Evolutionary conservation across 371 early-diverging fungal genomes (phyloP), one percentile per base, ranked within the genome.

Genomic region (Saksenaea vasiformis): DNA sequence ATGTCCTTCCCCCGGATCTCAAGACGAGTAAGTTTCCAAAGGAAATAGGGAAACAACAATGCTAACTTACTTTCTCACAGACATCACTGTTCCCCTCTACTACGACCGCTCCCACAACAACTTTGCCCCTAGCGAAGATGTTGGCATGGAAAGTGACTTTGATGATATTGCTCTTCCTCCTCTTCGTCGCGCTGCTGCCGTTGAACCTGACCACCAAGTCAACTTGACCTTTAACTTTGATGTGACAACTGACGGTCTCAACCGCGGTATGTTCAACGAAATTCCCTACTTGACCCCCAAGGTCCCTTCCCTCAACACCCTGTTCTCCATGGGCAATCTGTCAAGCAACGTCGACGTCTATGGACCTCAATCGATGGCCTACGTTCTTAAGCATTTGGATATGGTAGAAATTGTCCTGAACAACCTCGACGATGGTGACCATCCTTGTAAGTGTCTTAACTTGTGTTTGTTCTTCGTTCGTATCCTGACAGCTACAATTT

Each of bases 221-320:
- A 67, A 72, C 15, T 62, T 90, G 67, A 79, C 77, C 15, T 88
- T 85, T 44, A 71, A 73, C 65, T 89, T 90, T 65, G 77, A 76
- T 14, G 85, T 89, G 27, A 73, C 80, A 56, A 78, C 80, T 54
- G 91, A 92, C 56, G 88, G 89, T 53, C 73, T 79, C 72, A 90
- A 90, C 83, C 90, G 88, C 67, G 91, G 90, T 43, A 78, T 86
- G 22, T 91, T 92, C 83, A 92, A 92, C 79, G 80, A 80, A 39
- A 72, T 87, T 24, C 80, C 90, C 14, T 93, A 84, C 63, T 72
- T 82, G 35, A 26, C 67, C 51, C 90, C 91, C 60, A 76, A 76
- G 60, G 84, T 86, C 15, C 93, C 94, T 9, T 56, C 87, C 0
- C 67, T 92, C 47, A 80, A 87, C 63, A 86, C 90, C 1, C 81